A percentile compares a stretch with the other conserved stretches of the same genome.
Conservation (phyloP, 768 basidiomycete species). For the Fibroporia radiculosa region DNA sequence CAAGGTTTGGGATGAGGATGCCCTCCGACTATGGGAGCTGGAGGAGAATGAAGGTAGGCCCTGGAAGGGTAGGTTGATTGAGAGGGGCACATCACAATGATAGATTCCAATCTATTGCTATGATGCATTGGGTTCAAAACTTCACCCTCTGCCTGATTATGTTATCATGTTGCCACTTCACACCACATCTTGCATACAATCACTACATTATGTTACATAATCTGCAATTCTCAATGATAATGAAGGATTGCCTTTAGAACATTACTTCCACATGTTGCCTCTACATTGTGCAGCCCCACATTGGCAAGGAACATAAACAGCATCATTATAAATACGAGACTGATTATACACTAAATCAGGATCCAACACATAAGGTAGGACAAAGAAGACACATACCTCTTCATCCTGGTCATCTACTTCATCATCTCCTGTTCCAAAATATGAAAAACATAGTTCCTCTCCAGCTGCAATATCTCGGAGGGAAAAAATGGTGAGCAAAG, state of each 20-base stretch:
- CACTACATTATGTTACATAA: neutral
- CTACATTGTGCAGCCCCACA: constrained; percentile 48
- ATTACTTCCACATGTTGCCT: constrained; percentile 29
- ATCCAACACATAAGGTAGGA: neutral
- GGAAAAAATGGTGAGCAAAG: constrained; percentile 62
- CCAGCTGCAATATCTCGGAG: constrained; percentile 49
- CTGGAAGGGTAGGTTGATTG: constrained; percentile 32
- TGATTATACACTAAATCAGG: constrained; percentile 4
- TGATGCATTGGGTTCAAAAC: no score
- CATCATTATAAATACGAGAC: constrained; percentile 20
- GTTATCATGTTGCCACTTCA: no score
- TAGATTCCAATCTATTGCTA: no score
- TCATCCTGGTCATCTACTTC: constrained; percentile 15
- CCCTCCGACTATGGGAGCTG: constrained; percentile 38
- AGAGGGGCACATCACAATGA: no score
- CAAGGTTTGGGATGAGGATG: constrained; percentile 43
- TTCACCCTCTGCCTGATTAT: no score
- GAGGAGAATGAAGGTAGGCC: constrained; percentile 29
- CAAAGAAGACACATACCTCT: constrained; percentile 4
- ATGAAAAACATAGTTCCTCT: constrained; percentile 76
- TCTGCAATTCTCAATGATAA: no score
- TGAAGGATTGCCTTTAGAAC: neutral
- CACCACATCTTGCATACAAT: neutral
- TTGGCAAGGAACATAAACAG: constrained; percentile 40
- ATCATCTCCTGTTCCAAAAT: constrained; percentile 43